Base-by-base conservation (phyloP, 176 grass and related monocot species). In the Paspalum vaginatum region DNA sequence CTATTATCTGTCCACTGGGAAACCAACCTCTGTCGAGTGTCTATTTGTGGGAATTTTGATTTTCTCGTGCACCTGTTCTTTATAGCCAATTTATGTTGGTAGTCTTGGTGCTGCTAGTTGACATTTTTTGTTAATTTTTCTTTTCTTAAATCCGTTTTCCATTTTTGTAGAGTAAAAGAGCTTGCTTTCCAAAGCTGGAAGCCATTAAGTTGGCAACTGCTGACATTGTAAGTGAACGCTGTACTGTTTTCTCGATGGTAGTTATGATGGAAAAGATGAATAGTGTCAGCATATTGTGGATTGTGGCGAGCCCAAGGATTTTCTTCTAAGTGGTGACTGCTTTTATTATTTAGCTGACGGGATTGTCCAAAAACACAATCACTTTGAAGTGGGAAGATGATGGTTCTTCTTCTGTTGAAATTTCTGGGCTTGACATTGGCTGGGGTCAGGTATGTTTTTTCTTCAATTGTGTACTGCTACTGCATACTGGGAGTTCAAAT, bases 371-470 rank as follows among this genome's bases (percentile, higher is more conserved):
- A 84, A 86, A 83, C 72, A 80, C 11, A 40, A 49, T 99, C 54
- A 91, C 84, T 73, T 72, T 99, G 50, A 87, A 79, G 80, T 99
- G 96, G 96, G 71, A 88, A 95, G 81, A 73, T 61, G 70, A 75
- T 81, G 78, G 45, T 41, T 93, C 63, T 72, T 99, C 96, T 62
- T 86, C 81, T 40, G 96, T 99, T 76, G 92, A 99, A 93, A 81
- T 99, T 76, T 99, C 96, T 75, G 96, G 96, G 48, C 90, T 99
- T 42, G 96, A 99, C 68, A 88, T 99, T 61, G 93, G 96, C 76
- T 99, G 96, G 96, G 93, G 90, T 12, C 88, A 95, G 91, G 96
- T 99, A 93, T 54, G 9, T 44, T 84, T 87, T 61, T 72, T 45
- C 55, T 83, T n/a, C 44, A 83, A 45, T 38, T 47, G 68, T 77